Conservation (phyloP, 192 early-diverging fungal genomes). For the Backusella tuberculispora region DNA sequence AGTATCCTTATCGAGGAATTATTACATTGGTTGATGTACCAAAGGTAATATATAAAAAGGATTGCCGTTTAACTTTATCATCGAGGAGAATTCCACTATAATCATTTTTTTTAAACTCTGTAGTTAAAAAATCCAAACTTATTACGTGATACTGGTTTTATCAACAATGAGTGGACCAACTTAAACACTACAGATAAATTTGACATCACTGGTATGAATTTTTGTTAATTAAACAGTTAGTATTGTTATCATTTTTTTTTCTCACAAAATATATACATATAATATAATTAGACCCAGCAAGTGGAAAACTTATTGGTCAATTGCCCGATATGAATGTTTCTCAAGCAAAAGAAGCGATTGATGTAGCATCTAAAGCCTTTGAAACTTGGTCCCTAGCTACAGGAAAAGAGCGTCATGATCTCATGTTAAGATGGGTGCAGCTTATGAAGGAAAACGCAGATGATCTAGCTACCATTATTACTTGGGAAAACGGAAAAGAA, state of each 20-base stretch:
- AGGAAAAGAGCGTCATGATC: constrained; percentile 57
- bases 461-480: constrained; percentile 80
- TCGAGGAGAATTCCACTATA: not conserved
- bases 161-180: constrained; percentile 61
- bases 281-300: constrained; percentile 58
- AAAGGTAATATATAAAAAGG: not conserved
- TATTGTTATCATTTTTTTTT: constrained; percentile 14
- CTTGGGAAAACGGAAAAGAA: constrained; percentile 85
- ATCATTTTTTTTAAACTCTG: not conserved
- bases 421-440: constrained; percentile 66
- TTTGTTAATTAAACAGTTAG: not conserved
- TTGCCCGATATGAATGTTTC: constrained; percentile 63
- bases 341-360: constrained; percentile 61
- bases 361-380: constrained; percentile 59
- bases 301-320: constrained; percentile 55
- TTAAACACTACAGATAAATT: constrained; percentile 49
- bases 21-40: not conserved
- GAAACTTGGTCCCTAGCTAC: constrained; percentile 63
- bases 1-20: not conserved
- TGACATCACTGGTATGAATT: constrained; percentile 53
- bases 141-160: constrained; percentile 54
- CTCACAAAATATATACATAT: not conserved
- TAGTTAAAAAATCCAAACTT: constrained; percentile 64
- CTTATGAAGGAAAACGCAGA: constrained; percentile 65
- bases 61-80: not conserved